These are phyloP conservation scores for Rubroshorea leprosula DNA, from an alignment of 345 rosid genomes.

Conservation along the genomic window DNA sequence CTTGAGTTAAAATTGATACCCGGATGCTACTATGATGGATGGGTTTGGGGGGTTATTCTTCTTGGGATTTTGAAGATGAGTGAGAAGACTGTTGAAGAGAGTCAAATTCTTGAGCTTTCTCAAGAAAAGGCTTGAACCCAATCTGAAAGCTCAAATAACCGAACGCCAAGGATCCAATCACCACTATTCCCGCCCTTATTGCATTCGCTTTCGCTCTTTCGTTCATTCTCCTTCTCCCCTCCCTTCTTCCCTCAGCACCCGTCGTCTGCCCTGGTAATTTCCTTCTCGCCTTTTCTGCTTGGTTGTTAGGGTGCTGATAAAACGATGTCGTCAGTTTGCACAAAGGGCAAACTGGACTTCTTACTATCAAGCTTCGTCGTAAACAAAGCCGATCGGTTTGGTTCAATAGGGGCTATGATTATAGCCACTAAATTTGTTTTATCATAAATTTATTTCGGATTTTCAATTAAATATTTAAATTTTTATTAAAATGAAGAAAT, in stretches of 20 bases:
- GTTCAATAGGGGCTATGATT: too few species aligned
- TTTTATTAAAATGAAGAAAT: too few species aligned
- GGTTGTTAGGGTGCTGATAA: too few species aligned
- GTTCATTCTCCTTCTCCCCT: conserved; percentile 5
- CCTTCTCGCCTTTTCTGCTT: too few species aligned
- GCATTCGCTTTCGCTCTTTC: conserved; percentile 38
- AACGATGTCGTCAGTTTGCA: too few species aligned
- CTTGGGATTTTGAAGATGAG: background rate
- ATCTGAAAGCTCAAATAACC: conserved; percentile 48
- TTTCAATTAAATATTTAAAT: too few species aligned
- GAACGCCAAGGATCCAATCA: conserved; percentile 52
- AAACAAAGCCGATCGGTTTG: too few species aligned
- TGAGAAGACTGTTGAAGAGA: conserved; percentile 6
- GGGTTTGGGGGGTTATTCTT: conserved; percentile 6
- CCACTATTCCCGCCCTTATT: conserved; percentile 42
- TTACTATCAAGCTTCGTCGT: too few species aligned
- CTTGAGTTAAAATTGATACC: background rate
- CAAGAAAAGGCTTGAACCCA: conserved; percentile 55
- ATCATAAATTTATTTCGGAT: too few species aligned
- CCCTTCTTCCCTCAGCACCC: too few species aligned
- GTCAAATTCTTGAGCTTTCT: conserved; percentile 27
- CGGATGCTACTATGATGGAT: background rate
- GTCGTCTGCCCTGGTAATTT: background rate
- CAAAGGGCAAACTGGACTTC: too few species aligned
- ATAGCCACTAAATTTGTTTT: too few species aligned